Base-by-base conservation (phyloP, 441 rosid genomes). In the Sinapis alba region DNA sequence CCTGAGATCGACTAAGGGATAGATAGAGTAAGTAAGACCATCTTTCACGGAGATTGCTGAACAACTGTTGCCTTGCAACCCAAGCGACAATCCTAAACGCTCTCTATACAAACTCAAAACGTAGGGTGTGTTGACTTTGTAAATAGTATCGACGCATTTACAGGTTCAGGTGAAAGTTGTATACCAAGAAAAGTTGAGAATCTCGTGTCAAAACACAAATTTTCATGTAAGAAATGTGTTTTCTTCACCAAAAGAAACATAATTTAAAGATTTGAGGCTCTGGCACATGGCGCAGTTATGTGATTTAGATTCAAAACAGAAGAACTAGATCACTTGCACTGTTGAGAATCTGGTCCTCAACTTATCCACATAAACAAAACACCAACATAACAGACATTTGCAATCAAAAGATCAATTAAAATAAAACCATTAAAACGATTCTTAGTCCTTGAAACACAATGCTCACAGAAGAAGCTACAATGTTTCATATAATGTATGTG, bases 31-130 rank as follows among this genome's bases (percentile, higher is more conserved):
- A 21, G 76, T 65, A 19, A 78, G 97, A 53, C 98, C 98, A 54
- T 88, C 97, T 3, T 93, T 94, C 66, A 90, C 96, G 7, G 92
- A 91, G 80, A 86, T 94, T 72, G 84, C 88, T 19, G 81, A 5
- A 91, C 88, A 91, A 77, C 85, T 27, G 74, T 51, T 12, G 81
- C 89, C 27, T 71, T 85, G 64, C 93, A 86, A 73, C 78, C 86
- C 21, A 91, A 82, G 78, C 84, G 88, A 51, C 78, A 82, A 11
- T 79, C 69, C 41, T 79, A 73, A 72, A 59, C 2, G 47, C 54
- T 30, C 26, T 54, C 20, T 34, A 47, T n/a, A 24, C 43, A 24
- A 27, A 10, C 13, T 19, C 54, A 69, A 74, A 23, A 58, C 27
- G n/a, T 12, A 38, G 28, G 3, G 16, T 32, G 53, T 59, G 24